Base-by-base conservation (phyloP, 441 rosid genomes). In the Capsella rubella region DNA sequence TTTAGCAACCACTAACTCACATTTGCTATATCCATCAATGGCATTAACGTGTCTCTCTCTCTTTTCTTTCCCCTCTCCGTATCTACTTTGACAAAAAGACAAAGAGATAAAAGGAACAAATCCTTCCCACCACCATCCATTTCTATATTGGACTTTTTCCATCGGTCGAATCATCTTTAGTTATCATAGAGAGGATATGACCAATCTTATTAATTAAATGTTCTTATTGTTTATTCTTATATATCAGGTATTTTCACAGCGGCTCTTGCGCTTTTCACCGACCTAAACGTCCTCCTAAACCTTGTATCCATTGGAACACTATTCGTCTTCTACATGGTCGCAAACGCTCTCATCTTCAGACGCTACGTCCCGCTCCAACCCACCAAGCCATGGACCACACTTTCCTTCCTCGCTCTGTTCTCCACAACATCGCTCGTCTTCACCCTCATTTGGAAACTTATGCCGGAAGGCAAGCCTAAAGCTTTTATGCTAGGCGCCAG, bases 241-340 rank as follows among this genome's bases (percentile, higher is more conserved):
- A 21, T 21, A 8, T 32, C 91, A 93, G 99, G 99, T 21, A 76
- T 92, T 68, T 83, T 89, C 78, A 92, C 97, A 2, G 99, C 97
- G 3, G 82, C 82, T 16, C 83, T 94, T 62, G 90, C 95, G 0
- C 87, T 92, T 54, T 89, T 92, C 80, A 86, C 94, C 1, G 97
- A 90, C 75, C 85, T 94, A n/a, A 69, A 81, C 50, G 76, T 94
- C 74, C 93, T 94, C 28, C 81, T 94, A 40, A 78, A 87, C 87
- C 95, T 94, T 0, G 93, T 94, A 32, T 90, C 99, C 11, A 94
- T 94, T 4, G 97, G 99, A 61, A 92, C 97, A 0, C 85, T 94
- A 12, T 94, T 94, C 18, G 97, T 94, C 47, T 94, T 92, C 45
- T 94, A 88, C 91, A 90, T 90, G 97, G 99, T 94, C 28, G 95